Evolutionary conservation across 2,329 filamentous ascomycete genomes (phyloP).

Genomic region (Trichoderma endophyticum): DNA sequence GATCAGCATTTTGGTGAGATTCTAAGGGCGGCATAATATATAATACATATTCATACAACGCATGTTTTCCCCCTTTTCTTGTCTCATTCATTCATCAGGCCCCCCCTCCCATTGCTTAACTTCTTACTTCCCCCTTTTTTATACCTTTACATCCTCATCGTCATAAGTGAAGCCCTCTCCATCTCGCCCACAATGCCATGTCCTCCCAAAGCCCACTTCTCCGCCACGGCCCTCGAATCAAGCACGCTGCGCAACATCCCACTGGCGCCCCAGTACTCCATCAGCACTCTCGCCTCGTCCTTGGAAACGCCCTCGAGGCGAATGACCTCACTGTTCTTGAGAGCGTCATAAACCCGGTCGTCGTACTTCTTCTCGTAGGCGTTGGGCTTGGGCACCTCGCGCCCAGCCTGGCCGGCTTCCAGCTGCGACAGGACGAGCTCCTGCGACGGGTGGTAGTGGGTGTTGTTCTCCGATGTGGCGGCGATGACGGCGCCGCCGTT

Average conservation of each 20-base stretch:
- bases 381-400: conserved; percentile 43
- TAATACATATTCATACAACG: conserved; percentile 18
- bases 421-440: conserved; percentile 63
- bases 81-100: background rate
- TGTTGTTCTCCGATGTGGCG: conserved; percentile 70
- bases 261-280: conserved; percentile 92
- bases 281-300: conserved; percentile 70
- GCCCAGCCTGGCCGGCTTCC: conserved; percentile 41
- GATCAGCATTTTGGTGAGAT: background rate
- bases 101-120: background rate
- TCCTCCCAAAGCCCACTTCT: conserved; percentile 81
- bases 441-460: conserved; percentile 60
- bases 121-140: background rate
- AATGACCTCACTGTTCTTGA: conserved; percentile 50
- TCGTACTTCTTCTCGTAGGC: conserved; percentile 58
- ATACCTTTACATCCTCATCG: conserved; percentile 41
- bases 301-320: conserved; percentile 67
- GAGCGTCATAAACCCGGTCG: conserved; percentile 50
- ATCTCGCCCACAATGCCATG: conserved; percentile 83
- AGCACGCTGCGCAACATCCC: conserved; percentile 71
- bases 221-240: conserved; percentile 66
- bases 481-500: conserved; percentile 81
- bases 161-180: conserved; percentile 61
- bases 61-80: background rate
- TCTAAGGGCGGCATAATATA: conserved; percentile 11